phyloP scores from a whole-genome alignment of 176 grass and related monocot species.

The Oryza australiensis region DNA sequence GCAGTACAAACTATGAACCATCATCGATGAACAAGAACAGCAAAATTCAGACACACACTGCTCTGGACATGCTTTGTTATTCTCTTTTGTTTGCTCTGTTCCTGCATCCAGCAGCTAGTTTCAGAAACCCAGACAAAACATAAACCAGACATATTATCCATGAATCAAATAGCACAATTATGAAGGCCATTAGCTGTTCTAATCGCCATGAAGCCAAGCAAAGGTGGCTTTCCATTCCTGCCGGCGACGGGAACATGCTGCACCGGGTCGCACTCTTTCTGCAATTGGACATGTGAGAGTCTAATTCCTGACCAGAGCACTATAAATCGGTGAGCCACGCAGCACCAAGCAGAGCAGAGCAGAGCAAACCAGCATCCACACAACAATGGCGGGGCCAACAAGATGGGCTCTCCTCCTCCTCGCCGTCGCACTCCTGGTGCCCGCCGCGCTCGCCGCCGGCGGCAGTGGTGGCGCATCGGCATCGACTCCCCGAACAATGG shows the following conservation, averaged over 20 bases:
- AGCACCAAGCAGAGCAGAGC: background rate
- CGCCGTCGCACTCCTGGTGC: background rate
- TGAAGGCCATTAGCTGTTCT: background rate
- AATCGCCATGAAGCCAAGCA: background rate
- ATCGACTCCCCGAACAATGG: too few relatives aligned
- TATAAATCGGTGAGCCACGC: background rate
- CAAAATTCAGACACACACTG: background rate
- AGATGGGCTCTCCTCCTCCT: conserved; percentile 8
- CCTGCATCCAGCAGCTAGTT: background rate
- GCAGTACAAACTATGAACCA: too few relatives aligned
- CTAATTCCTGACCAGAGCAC: background rate
- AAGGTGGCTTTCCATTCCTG: conserved; percentile 14
- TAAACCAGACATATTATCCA: background rate
- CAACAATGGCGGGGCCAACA: conserved; percentile 6
- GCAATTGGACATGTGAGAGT: background rate
- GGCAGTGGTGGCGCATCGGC: too few relatives aligned
- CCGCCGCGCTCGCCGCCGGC: background rate
- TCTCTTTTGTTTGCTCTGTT: background rate
- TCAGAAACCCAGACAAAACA: background rate
- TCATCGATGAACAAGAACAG: background rate
- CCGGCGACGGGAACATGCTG: conserved; percentile 12
- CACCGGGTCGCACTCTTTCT: background rate
- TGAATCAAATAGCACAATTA: background rate
- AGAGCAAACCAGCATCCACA: background rate
- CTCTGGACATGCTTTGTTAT: too few relatives aligned